Evolutionary conservation across 1,284 basidiomycete genomes (phyloP).

Genomic region (Cryptococcus jaspeensis): DNA sequence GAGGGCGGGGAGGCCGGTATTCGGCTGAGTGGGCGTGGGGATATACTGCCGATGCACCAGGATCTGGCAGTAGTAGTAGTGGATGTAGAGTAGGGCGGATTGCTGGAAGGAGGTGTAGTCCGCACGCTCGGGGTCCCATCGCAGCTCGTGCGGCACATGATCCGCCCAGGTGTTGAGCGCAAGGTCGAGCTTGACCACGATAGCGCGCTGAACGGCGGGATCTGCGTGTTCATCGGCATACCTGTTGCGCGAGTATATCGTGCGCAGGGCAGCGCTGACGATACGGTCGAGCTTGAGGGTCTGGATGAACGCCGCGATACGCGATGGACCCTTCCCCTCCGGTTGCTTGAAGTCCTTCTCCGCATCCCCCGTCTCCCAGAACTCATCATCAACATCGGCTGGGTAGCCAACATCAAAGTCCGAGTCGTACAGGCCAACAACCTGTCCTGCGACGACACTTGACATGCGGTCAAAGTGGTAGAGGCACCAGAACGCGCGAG

Average conservation of each 20-base stretch:
- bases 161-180: slow-evolving; percentile 74
- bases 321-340: slow-evolving; percentile 46
- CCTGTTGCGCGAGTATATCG: slow-evolving; percentile 71
- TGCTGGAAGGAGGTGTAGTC: slow-evolving; percentile 66
- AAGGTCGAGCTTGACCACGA: slow-evolving; percentile 68
- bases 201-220: slow-evolving; percentile 63
- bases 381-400: slow-evolving; percentile 80
- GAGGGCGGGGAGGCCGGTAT: slow-evolving; percentile 60
- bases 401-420: slow-evolving; percentile 78
- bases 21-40: slow-evolving; percentile 55
- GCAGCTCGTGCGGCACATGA: slow-evolving; percentile 66
- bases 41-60: slow-evolving; percentile 79
- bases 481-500: slow-evolving; percentile 72
- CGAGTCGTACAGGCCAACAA: slow-evolving; percentile 79
- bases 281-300: slow-evolving; percentile 70
- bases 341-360: slow-evolving; percentile 62
- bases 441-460: slow-evolving; percentile 72
- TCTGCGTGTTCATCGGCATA: slow-evolving; percentile 58
- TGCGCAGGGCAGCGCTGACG: slow-evolving; percentile 66
- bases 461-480: slow-evolving; percentile 55
- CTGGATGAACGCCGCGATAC: slow-evolving; percentile 64
- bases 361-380: slow-evolving; percentile 60
- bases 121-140: slow-evolving; percentile 69
- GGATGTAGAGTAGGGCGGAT: slow-evolving; percentile 64
- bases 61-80: slow-evolving; percentile 67